Evolutionary conservation across 1,139 yeast species (phyloP).

Genomic region (Yamadazyma diospyri): DNA sequence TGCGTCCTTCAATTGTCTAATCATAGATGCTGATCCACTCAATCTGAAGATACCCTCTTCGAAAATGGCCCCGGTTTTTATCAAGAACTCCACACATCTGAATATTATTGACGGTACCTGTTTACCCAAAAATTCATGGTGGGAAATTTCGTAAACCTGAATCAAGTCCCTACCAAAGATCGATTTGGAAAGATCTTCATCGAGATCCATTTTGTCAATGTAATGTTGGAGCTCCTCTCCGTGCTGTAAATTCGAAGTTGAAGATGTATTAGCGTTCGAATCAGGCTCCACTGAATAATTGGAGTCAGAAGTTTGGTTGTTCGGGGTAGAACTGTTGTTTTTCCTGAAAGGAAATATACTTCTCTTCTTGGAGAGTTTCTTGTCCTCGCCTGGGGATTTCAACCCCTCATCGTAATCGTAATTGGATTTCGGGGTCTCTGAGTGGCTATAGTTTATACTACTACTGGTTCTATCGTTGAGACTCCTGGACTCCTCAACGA

Average conservation of each 20-base stretch:
- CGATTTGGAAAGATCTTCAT: conserved; percentile 30
- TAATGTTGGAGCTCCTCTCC: conserved; percentile 25
- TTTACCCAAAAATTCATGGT: conserved; percentile 40
- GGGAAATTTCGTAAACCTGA: conserved; percentile 50
- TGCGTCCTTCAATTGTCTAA: conserved; percentile 65
- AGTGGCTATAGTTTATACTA: conserved; percentile 1
- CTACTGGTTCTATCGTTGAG: conserved; percentile 2
- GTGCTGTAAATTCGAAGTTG: neutral
- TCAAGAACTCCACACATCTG: conserved; percentile 70
- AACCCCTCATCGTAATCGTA: conserved; percentile 6
- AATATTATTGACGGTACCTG: conserved; percentile 73
- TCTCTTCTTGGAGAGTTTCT: conserved; percentile 39
- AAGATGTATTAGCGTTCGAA: conserved; percentile 1
- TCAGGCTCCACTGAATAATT: conserved; percentile 6
- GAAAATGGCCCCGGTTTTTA: conserved; percentile 64
- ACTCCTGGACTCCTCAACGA: conserved; percentile 1
- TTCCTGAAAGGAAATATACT: conserved; percentile 59
- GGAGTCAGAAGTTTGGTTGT: conserved; percentile 8
- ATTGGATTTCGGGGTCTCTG: neutral
- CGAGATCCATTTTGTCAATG: conserved; percentile 38
- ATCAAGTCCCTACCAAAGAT: conserved; percentile 68
- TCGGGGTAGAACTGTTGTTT: conserved; percentile 12
- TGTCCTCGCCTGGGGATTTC: conserved; percentile 15
- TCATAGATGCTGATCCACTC: conserved; percentile 83
- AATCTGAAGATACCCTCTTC: conserved; percentile 92